Percentiles rank a stretch among this genome's conserved stretches.
Conservation (phyloP, 768 basidiomycete species). For the Suillus subalutaceus region DNA sequence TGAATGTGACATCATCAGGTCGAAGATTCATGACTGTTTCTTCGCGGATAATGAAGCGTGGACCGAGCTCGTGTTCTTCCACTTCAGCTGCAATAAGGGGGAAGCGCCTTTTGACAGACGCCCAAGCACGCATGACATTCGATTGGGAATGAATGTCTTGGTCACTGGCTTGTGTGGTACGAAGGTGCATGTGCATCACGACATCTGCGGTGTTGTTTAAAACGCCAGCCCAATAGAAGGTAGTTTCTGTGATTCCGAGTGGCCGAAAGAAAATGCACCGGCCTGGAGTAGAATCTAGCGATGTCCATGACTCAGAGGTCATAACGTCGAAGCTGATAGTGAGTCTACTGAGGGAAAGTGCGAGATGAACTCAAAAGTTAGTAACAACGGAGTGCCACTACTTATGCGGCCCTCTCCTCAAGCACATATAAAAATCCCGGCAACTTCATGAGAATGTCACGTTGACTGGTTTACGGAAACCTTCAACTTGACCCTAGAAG, state of each 20-base stretch:
- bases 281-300: conserved; percentile 9
- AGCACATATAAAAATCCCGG: neutral
- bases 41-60: conserved; percentile 44
- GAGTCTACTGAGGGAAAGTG: neutral
- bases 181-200: conserved; percentile 41
- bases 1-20: conserved; percentile 42
- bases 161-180: conserved; percentile 20
- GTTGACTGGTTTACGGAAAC: neutral
- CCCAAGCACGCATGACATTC: conserved; percentile 47
- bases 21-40: conserved; percentile 29
- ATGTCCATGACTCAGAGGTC: conserved; percentile 6
- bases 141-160: conserved; percentile 23
- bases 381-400: too few species aligned
- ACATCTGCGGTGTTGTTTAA: conserved; percentile 48
- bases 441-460: neutral
- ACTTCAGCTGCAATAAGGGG: conserved; percentile 51
- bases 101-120: conserved; percentile 47
- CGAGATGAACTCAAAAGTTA: neutral
- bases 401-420: neutral
- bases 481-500: neutral
- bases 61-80: conserved; percentile 32
- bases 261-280: conserved; percentile 29
- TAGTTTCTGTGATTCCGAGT: conserved; percentile 42
- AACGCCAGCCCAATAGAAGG: conserved; percentile 41
- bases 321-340: neutral